Conservation (phyloP, 2,329 filamentous ascomycete genomes). For the Aaosphaeria arxii region DNA sequence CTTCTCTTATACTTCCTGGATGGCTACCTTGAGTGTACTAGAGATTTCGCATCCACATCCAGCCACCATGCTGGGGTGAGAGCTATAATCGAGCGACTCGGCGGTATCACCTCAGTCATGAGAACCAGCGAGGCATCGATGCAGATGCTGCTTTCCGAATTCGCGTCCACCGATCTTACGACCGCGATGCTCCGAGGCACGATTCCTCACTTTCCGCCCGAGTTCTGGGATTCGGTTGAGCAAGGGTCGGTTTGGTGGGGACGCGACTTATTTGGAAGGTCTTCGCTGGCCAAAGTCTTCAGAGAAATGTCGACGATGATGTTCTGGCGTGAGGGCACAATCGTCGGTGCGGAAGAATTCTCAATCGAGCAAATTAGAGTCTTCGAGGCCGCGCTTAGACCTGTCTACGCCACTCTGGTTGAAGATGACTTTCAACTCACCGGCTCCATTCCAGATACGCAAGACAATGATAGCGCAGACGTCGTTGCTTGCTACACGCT, state of each 20-base stretch:
- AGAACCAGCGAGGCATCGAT: conserved; percentile 5
- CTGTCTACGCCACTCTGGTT: neutral
- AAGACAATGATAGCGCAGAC: neutral
- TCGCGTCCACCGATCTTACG: conserved; percentile 14
- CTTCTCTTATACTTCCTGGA: conserved; percentile 13
- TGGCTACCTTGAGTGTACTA: conserved; percentile 11
- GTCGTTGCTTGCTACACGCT: neutral
- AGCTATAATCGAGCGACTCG: conserved; percentile 71
- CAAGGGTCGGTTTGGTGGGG: neutral
- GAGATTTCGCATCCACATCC: conserved; percentile 9
- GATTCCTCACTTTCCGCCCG: conserved; percentile 7
- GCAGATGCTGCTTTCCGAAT: conserved; percentile 11
- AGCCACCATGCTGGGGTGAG: conserved; percentile 49
- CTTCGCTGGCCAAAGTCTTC: conserved; percentile 2
- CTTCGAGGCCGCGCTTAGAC: neutral
- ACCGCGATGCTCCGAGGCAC: conserved; percentile 10
- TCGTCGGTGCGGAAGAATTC: neutral
- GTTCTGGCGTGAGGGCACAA: neutral
- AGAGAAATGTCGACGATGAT: conserved; percentile 4
- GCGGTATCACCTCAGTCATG: conserved; percentile 45
- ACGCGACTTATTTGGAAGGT: neutral
- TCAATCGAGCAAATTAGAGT: neutral
- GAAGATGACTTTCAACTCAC: neutral
- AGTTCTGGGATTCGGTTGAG: conserved; percentile 4
- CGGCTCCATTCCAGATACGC: neutral